Percentiles rank a stretch among this genome's conserved stretches.
These are phyloP conservation scores for Pachysandra terminalis DNA, from an alignment of 164 flowering plant genomes.

Conservation along the genomic window DNA sequence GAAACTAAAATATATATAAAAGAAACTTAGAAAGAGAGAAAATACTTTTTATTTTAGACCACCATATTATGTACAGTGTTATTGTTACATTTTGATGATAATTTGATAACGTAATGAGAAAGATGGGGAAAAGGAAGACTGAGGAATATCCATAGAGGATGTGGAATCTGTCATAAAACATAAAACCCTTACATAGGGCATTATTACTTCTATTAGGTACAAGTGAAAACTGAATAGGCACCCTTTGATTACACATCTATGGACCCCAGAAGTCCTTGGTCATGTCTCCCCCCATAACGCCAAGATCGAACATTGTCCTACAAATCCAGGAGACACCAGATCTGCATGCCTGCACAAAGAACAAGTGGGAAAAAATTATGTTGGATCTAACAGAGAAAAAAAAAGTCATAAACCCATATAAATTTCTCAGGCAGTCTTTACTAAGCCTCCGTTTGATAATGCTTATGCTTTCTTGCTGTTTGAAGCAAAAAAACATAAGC, in stretches of 20 bases:
- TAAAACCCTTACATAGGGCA: background rate
- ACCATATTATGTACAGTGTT: too few relatives aligned
- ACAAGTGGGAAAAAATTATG: background rate
- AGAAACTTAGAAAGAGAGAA: too few relatives aligned
- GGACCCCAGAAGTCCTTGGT: conserved; percentile 17
- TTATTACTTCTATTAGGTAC: conserved; percentile 1
- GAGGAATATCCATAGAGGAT: background rate
- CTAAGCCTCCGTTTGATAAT: too few relatives aligned
- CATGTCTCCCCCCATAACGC: conserved; percentile 4
- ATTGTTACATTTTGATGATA: too few relatives aligned
- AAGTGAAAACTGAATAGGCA: background rate
- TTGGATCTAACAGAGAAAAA: background rate
- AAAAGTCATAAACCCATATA: too few relatives aligned
- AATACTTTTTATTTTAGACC: too few relatives aligned
- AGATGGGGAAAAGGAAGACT: background rate
- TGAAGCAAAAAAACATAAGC: too few relatives aligned
- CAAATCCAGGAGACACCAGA: background rate
- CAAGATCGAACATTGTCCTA: background rate
- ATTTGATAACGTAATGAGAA: background rate
- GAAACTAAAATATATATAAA: too few relatives aligned
- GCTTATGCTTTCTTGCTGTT: too few relatives aligned
- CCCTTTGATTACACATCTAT: background rate
- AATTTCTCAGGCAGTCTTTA: too few relatives aligned
- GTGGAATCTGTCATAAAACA: conserved; percentile 12
- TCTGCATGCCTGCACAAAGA: conserved; percentile 1